A percentile compares a stretch with the other conserved stretches of the same genome.
phyloP scores from a whole-genome alignment of 441 rosid genomes.

The Croton setiger region DNA sequence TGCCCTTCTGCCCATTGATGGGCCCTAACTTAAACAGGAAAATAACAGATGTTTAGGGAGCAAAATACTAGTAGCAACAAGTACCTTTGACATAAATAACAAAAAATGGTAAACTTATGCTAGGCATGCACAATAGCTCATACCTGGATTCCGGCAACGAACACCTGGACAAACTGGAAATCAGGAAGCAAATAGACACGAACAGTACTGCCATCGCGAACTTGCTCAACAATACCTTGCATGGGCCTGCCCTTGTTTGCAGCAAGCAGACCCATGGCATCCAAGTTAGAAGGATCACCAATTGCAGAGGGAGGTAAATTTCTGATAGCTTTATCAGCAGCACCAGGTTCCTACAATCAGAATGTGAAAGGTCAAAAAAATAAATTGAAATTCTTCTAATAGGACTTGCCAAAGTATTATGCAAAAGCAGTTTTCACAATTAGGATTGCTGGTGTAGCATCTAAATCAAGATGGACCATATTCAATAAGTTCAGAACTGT shows the following conservation, averaged over 20 bases:
- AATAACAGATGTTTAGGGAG: conserved; percentile 4
- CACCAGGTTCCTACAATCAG: conserved; percentile 63
- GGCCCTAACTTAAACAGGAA: conserved; percentile 48
- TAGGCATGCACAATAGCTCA: not conserved
- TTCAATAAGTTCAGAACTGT: not conserved
- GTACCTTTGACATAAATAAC: not conserved
- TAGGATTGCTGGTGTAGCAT: not conserved
- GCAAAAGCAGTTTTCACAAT: not conserved
- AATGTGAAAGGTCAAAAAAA: not conserved
- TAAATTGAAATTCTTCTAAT: not conserved
- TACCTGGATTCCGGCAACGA: conserved; percentile 98
- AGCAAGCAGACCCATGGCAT: conserved; percentile 79
- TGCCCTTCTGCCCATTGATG: conserved; percentile 81
- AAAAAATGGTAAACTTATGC: not conserved
- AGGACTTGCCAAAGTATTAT: not conserved
- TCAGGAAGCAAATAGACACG: conserved; percentile 95
- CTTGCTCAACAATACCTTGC: conserved; percentile 95
- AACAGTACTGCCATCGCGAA: conserved; percentile 94
- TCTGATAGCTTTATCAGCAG: conserved; percentile 76
- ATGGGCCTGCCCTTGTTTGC: conserved; percentile 86
- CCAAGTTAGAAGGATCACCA: conserved; percentile 79
- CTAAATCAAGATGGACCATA: not conserved
- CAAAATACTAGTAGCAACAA: not conserved
- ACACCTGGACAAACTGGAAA: conserved; percentile 93
- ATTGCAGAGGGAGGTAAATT: conserved; percentile 90